Evolutionary conservation across 768 basidiomycete genomes (phyloP).

Genomic region (Pulveroboletus sp.): DNA sequence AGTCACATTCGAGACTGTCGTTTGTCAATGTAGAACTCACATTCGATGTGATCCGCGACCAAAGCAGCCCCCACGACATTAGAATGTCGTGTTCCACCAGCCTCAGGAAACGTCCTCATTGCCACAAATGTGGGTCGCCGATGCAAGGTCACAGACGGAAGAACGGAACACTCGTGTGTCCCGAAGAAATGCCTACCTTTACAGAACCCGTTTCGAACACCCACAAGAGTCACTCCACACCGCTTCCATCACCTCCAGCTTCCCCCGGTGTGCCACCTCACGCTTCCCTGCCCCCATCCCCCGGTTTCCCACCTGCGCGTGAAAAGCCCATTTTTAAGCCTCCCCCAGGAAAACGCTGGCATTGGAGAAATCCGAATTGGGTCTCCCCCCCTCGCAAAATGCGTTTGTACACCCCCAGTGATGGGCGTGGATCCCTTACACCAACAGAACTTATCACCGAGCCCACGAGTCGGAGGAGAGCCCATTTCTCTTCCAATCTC

Average conservation of each 20-base stretch:
- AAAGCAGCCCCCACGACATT: constrained; percentile 2
- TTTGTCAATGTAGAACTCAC: constrained; percentile 5
- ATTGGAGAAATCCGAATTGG: constrained; percentile 36
- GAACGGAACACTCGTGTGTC: constrained; percentile 30
- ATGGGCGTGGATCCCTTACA: constrained; percentile 22
- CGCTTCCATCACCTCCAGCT: constrained; percentile 27
- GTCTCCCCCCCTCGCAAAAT: constrained; percentile 29
- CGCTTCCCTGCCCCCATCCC: constrained; percentile 11
- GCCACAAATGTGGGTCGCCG: constrained; percentile 31
- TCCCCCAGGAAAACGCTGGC: constrained; percentile 31
- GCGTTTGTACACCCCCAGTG: constrained; percentile 22
- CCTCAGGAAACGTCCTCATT: constrained; percentile 32
- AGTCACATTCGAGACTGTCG: constrained; percentile 9
- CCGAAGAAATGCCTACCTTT: constrained; percentile 15
- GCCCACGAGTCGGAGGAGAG: constrained; percentile 2
- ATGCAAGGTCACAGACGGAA: constrained; percentile 34
- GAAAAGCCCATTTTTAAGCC: constrained; percentile 22
- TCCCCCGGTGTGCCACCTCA: constrained; percentile 26
- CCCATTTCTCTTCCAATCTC: background rate
- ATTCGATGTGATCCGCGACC: background rate
- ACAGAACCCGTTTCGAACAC: constrained; percentile 11
- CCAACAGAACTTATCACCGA: constrained; percentile 32
- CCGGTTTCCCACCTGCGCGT: constrained; percentile 14
- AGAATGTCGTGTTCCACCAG: constrained; percentile 29
- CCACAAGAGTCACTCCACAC: constrained; percentile 19